Base-by-base conservation (phyloP, 768 basidiomycete species). In the Phylloporus arenicola region DNA sequence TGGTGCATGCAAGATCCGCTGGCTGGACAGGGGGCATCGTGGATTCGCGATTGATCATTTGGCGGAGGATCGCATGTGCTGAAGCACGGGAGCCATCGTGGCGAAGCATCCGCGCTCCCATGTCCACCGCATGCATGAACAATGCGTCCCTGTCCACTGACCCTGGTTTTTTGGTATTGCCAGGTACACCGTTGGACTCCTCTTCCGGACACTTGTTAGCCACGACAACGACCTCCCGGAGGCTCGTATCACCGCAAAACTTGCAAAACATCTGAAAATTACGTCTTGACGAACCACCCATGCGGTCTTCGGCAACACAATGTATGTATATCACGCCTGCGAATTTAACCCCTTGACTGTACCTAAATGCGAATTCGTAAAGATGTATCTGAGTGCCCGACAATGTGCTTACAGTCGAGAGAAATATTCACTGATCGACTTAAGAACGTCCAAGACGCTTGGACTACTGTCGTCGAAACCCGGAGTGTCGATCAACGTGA, bases 401-500 rank as follows among this genome's bases (percentile, higher is more conserved):
- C 17, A 20, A 53, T 16, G 31, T 44, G 43, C 63, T 57, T 45
- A 64, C 63, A 57, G 56, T 44, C 52, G 51, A 22, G 59, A 43
- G 37, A 60, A 57, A 20, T 57, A 56, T 14, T 19, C 70, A 53
- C 77, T 74, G 40, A 79, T 77, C 66, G 70, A 67, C 27, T 66
- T 70, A 20, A 80, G 63, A 4, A 81, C 69, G 13, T 73, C 71
- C 0, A 72, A 65, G 38, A 79, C 77, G 49, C 67, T 74, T 37
- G 63, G 68, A n/a, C 33, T 34, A 4, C 75, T 72, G 52, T 81
- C 78, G 52, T 80, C 78, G 50, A 81, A 82, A 5, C 81, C 81
- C 2, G 81, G 80, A 0, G 80, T 82, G 56, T 83, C 81, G 45
- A 83, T 74, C 22, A 83, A 63, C 1, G 68, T 73, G 39, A 82